phyloP scores from a whole-genome alignment of 2,329 filamentous ascomycete species.

The Diaporthe ilicicola region DNA sequence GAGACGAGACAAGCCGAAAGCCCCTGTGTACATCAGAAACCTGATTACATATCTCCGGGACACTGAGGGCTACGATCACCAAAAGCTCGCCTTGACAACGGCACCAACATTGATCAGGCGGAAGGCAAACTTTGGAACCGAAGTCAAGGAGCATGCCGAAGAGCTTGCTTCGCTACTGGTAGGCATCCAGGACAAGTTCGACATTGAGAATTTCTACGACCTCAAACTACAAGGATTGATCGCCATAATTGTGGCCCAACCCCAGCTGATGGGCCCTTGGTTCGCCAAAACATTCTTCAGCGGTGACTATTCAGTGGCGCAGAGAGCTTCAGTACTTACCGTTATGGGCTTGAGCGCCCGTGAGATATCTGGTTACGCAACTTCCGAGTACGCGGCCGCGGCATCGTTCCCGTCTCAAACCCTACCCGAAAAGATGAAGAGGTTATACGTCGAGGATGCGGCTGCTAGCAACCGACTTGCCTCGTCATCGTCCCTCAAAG shows the following conservation, averaged over 20 bases:
- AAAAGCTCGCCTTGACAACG: conserved; percentile 79
- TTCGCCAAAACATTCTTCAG: conserved; percentile 87
- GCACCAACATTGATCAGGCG: conserved; percentile 84
- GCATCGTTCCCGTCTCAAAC: conserved; percentile 81
- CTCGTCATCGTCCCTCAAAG: conserved; percentile 52
- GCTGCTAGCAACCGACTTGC: conserved; percentile 36
- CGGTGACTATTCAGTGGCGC: conserved; percentile 88
- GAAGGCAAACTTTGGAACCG: conserved; percentile 87
- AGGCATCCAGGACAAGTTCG: conserved; percentile 85
- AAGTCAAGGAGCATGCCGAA: conserved; percentile 84
- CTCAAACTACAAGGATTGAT: conserved; percentile 83
- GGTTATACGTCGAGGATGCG: conserved; percentile 65
- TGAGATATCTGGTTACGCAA: conserved; percentile 82
- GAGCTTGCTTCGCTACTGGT: conserved; percentile 81
- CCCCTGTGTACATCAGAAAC: conserved; percentile 91
- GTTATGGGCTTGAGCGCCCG: conserved; percentile 83
- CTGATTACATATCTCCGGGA: conserved; percentile 82
- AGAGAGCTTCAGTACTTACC: conserved; percentile 83
- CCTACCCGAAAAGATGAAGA: conserved; percentile 78
- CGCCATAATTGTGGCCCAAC: conserved; percentile 79
- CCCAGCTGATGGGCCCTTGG: conserved; percentile 82
- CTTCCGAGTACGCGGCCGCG: conserved; percentile 57
- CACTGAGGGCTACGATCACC: conserved; percentile 83
- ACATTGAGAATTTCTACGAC: conserved; percentile 80
- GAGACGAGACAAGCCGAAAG: conserved; percentile 80